Percentiles rank a stretch among this genome's conserved stretches.
Conservation (phyloP, 192 early-diverging fungal genomes). For the Obelidium mucronatum region DNA sequence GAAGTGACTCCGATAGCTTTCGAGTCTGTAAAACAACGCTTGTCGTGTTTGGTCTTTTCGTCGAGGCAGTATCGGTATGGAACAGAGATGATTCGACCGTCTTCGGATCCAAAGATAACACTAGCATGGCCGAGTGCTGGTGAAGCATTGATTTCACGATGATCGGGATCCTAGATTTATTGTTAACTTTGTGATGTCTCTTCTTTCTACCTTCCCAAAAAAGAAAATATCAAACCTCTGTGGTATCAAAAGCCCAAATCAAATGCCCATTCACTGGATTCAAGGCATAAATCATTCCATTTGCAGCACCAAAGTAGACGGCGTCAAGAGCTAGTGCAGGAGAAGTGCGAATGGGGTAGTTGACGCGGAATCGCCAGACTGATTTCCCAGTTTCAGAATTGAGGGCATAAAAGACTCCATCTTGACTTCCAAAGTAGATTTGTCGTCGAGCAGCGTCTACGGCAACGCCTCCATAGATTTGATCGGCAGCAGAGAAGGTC, state of each 20-base stretch:
- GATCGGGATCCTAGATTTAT: conserved; percentile 18
- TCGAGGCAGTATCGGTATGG: conserved; percentile 31
- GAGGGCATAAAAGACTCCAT: conserved; percentile 30
- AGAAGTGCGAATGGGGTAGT: conserved; percentile 33
- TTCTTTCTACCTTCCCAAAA: background rate
- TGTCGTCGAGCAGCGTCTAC: conserved; percentile 15
- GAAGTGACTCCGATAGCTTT: background rate
- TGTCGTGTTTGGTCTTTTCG: conserved; percentile 1
- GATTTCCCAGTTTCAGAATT: conserved; percentile 29
- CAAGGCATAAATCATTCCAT: conserved; percentile 33
- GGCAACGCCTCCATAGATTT: conserved; percentile 29
- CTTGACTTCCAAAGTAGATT: conserved; percentile 30
- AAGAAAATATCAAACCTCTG: background rate
- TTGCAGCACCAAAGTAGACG: conserved; percentile 28
- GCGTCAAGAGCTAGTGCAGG: conserved; percentile 31
- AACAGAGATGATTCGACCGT: conserved; percentile 29
- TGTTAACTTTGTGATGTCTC: background rate
- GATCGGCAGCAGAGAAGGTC: conserved; percentile 28
- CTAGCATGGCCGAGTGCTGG: conserved; percentile 24
- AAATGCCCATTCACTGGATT: conserved; percentile 18
- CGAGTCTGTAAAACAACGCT: conserved; percentile 2
- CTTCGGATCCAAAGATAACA: conserved; percentile 32
- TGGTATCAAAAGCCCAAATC: conserved; percentile 33
- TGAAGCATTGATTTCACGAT: conserved; percentile 35
- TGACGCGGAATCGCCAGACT: conserved; percentile 32